Conservation (phyloP, 1,284 basidiomycete genomes). For the Ganoderma resinaceum region DNA sequence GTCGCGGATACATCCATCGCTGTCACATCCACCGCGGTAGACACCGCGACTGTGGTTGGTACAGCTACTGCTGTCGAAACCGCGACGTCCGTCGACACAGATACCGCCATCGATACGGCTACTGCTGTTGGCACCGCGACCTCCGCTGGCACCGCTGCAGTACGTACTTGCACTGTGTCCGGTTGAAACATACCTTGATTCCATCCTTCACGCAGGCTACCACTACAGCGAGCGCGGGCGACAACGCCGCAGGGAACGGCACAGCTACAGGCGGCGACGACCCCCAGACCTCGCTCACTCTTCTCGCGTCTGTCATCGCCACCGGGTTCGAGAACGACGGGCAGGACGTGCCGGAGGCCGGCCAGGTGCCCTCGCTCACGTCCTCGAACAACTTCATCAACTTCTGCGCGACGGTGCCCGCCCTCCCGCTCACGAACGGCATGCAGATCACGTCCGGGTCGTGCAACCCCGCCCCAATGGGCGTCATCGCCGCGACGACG, state of each 20-base stretch:
- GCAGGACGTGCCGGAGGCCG: conserved; percentile 45
- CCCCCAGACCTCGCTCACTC: conserved; percentile 39
- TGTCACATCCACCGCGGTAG: conserved; percentile 28
- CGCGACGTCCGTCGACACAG: conserved; percentile 27
- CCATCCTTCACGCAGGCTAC: conserved; percentile 9
- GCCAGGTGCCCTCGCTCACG: conserved; percentile 51
- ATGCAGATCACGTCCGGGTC: conserved; percentile 57
- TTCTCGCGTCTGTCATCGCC: conserved; percentile 32
- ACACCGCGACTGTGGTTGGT: conserved; percentile 19
- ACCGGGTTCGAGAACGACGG: conserved; percentile 41
- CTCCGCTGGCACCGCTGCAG: background rate
- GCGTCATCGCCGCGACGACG: conserved; percentile 56
- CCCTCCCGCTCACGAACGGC: conserved; percentile 51
- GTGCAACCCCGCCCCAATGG: conserved; percentile 70
- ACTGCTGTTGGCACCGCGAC: conserved; percentile 11
- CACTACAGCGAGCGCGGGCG: conserved; percentile 8
- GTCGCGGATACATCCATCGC: conserved; percentile 22
- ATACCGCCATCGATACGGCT: conserved; percentile 21
- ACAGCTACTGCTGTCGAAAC: conserved; percentile 10
- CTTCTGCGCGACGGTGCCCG: conserved; percentile 43
- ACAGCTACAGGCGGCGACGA: conserved; percentile 23
- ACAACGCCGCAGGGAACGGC: conserved; percentile 14
- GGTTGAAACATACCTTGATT: conserved; percentile 17
- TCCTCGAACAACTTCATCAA: conserved; percentile 64
- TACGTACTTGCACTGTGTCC: background rate